Base-by-base conservation (phyloP, 352 stramenopile species). In the Phytopythium boreale region DNA sequence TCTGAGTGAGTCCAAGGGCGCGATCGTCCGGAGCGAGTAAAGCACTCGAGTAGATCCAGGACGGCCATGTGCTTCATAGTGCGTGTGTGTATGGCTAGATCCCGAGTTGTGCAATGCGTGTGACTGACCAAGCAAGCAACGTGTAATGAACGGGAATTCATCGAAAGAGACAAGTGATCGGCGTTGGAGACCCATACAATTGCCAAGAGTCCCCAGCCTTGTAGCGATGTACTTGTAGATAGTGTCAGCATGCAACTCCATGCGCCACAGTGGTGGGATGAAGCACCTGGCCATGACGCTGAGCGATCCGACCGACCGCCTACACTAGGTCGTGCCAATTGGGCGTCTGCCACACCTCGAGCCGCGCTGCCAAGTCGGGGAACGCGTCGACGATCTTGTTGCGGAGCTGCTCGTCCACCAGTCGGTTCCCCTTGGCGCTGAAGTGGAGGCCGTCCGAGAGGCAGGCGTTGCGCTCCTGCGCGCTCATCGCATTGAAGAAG, bases 371-470 rank as follows among this genome's bases (percentile, higher is more conserved):
- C 7, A 79, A 29, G 9, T 51, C 56, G 10, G 72, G 72, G 41
- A 78, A 73, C 26, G 63, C 63, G 8, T 61, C 56, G 9, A 31
- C 43, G 59, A 88, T 82, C 57, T 70, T 73, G 6, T 7, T n/a
- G 2, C 66, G 63, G 24, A 88, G 43, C 34, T 80, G 71, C 60
- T 78, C 39, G 47, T 78, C 67, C 29, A 88, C 68, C 41, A 88
- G 62, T 7, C 51, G 67, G 55, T 89, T 88, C 26, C 80, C 82
- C 41, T 69, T 63, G 34, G 67, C 57, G n/a, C 62, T 76, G 36
- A 90, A 76, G 64, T 90, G 82, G 34, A 89, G 68, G 4, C 82
- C 82, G 60, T 90, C 82, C 34, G 72, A 66, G 41, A 89, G 71
- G 31, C 71, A 76, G 41, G 67, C 53, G 20, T 46, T 64, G 37